These are phyloP conservation scores for Alternaria postmessia DNA, from an alignment of 2,329 filamentous ascomycete genomes.

Conservation along the genomic window DNA sequence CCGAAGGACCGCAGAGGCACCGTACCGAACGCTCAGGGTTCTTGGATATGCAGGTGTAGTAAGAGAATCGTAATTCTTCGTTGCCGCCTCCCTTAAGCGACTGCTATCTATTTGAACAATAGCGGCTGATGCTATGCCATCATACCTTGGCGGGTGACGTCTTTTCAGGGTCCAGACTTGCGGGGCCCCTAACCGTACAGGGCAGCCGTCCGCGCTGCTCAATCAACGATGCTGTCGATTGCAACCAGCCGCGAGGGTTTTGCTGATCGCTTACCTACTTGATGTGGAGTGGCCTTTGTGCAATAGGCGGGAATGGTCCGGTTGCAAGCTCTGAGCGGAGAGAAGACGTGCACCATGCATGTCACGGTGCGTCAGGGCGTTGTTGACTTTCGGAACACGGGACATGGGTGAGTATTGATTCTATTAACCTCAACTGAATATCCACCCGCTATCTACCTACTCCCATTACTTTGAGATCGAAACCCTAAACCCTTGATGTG, in stretches of 20 bases:
- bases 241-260: conserved; percentile 8
- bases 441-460: background rate
- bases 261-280: conserved; percentile 3
- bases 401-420: background rate
- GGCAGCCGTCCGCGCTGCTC: conserved; percentile 9
- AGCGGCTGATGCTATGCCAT: conserved; percentile 17
- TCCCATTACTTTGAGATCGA: background rate
- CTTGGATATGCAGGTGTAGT: background rate
- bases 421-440: background rate
- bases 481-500: too few species aligned
- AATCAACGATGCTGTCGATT: conserved; percentile 11
- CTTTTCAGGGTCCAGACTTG: conserved; percentile 25
- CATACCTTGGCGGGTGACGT: conserved; percentile 27
- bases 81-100: conserved; percentile 2
- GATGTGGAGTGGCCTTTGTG: background rate
- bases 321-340: background rate
- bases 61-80: conserved; percentile 7
- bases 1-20: background rate
- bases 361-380: conserved; percentile 7
- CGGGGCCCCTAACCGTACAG: conserved; percentile 15
- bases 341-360: conserved; percentile 4
- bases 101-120: conserved; percentile 13
- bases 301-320: conserved; percentile 15
- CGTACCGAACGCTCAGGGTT: background rate
- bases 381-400: background rate